Base-by-base conservation (phyloP, 78 protist genomes). In the Cavenderia fasciculata region DNA sequence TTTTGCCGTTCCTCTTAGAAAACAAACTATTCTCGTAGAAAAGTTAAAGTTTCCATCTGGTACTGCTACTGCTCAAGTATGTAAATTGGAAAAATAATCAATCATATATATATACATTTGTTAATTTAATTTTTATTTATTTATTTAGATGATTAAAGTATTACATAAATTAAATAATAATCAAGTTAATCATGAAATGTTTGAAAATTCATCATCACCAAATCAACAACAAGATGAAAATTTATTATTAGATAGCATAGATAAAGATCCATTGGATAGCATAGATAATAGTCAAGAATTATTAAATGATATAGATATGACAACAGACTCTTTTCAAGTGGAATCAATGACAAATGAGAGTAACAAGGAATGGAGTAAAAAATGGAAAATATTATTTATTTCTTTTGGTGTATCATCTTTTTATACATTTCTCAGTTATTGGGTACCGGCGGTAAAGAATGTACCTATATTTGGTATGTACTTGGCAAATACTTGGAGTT, bases 31-130 rank as follows among this genome's bases (percentile, higher is more conserved):
- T 8, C 47, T 94, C 7, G 89, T 92, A 5, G 97, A 95, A 74
- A 95, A 95, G 74, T 61, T 95, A 21, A 63, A 85, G 63, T 95
- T 95, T 25, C 97, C 97, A 14, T 95, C 97, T 0, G 97, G 97
- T 4, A 79, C 96, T 11, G 97, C 96, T 33, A 94, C 97, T 0
- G 97, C 97, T 3, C 90, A 89, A 57, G 19, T 63, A 29, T 29
- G 29, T 41, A 66, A 18, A 54, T 23, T 54, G 1, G 2, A 8
- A 52, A n/a, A 52, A 4, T 12, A 4, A 52, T 19, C 19, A 10
- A 10, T 23, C 1, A 54, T 2, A 52, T 12, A 52, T 12, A 52
- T 52, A 52, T 10, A n/a, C n/a, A n/a, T n/a, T n/a, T n/a, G n/a
- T n/a, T 52, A 52, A 12, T 12, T 12, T 52, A 23, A 23, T 46